phyloP scores from a whole-genome alignment of 352 stramenopile species.

The Globisporangium mamillatum region DNA sequence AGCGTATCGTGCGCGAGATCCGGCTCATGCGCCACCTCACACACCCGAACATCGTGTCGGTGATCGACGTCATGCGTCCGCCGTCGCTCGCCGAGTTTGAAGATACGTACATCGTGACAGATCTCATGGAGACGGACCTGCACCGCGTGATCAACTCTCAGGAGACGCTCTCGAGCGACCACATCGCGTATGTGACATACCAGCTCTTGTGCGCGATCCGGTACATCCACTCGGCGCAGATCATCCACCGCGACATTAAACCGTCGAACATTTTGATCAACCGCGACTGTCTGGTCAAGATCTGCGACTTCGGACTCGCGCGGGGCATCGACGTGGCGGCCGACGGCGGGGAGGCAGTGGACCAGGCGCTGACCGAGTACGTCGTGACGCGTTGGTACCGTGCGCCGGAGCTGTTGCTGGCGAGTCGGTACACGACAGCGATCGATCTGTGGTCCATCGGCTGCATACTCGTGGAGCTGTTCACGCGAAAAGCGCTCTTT shows the following conservation, averaged over 20 bases:
- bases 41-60: conserved; percentile 70
- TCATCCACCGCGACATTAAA: conserved; percentile 93
- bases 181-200: conserved; percentile 85
- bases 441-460: conserved; percentile 97
- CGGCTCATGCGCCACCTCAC: conserved; percentile 75
- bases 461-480: conserved; percentile 99
- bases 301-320: conserved; percentile 90
- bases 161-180: conserved; percentile 62
- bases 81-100: conserved; percentile 71
- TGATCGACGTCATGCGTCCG: conserved; percentile 75
- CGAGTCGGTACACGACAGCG: conserved; percentile 92
- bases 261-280: conserved; percentile 96
- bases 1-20: conserved; percentile 84
- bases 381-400: conserved; percentile 94
- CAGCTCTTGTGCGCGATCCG: conserved; percentile 75
- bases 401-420: conserved; percentile 92
- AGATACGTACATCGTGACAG: conserved; percentile 83
- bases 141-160: conserved; percentile 80
- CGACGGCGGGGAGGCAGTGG: conserved; percentile 36
- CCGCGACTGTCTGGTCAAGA: conserved; percentile 85
- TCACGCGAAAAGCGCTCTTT: conserved; percentile 83
- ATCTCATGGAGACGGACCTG: conserved; percentile 82
- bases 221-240: conserved; percentile 86
- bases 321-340: conserved; percentile 56
- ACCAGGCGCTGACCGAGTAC: conserved; percentile 85